Evolutionary conservation across 148 eudicot species (phyloP).

Genomic region (Rheum nobile): DNA sequence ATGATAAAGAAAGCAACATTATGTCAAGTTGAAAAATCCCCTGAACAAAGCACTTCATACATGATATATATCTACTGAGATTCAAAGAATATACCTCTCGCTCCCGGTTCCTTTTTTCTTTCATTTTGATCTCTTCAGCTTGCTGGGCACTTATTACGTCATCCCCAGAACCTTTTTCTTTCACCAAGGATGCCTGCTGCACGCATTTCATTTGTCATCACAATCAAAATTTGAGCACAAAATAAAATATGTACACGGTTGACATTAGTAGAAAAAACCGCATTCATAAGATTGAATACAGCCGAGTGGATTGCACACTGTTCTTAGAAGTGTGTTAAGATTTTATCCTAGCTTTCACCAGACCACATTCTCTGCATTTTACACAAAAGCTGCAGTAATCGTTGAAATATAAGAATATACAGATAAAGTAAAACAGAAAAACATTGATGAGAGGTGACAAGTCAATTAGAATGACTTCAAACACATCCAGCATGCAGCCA

Average conservation of each 20-base stretch:
- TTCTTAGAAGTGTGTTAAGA: not conserved
- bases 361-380: not conserved
- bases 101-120: constrained; percentile 90
- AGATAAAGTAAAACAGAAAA: not conserved
- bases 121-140: constrained; percentile 86
- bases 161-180: constrained; percentile 27
- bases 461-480: not conserved
- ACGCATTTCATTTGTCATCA: not conserved
- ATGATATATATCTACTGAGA: not conserved
- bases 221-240: not conserved
- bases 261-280: not conserved
- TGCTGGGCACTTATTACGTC: constrained; percentile 66
- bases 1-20: not conserved
- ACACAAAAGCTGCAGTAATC: not conserved
- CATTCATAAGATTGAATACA: not conserved
- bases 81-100: constrained; percentile 46
- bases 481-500: not conserved
- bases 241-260: not conserved
- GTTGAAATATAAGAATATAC: not conserved
- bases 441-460: not conserved
- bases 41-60: not conserved
- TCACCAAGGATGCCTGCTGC: constrained; percentile 34
- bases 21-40: not conserved
- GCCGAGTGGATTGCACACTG: not conserved
- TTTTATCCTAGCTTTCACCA: not conserved